These are phyloP conservation scores for Maudiozyma saulgeensis DNA, from an alignment of 805 yeast species.

Conservation along the genomic window DNA sequence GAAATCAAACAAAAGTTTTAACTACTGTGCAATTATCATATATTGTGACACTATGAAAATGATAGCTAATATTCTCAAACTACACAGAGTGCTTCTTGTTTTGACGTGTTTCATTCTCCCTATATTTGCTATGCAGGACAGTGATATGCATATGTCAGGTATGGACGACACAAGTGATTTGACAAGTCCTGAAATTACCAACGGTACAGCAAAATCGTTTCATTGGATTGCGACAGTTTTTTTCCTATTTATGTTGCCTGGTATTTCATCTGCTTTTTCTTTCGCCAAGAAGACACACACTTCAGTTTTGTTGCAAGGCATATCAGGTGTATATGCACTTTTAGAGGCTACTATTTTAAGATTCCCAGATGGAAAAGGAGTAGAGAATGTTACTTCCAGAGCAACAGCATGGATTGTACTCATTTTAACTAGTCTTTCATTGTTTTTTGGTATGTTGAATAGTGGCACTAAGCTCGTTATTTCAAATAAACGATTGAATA, in stretches of 20 bases:
- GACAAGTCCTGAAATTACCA: slow-evolving; percentile 32
- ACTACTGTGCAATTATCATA: too few relatives aligned
- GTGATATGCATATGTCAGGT: not conserved
- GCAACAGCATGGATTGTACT: slow-evolving; percentile 58
- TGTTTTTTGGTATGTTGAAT: slow-evolving; percentile 46
- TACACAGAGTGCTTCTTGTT: not conserved
- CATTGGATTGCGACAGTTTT: slow-evolving; percentile 54
- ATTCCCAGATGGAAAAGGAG: slow-evolving; percentile 56
- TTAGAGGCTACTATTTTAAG: slow-evolving; percentile 48
- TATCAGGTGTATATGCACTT: slow-evolving; percentile 41
- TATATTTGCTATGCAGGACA: not conserved
- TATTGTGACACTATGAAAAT: too few relatives aligned
- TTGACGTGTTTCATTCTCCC: not conserved
- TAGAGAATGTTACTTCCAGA: slow-evolving; percentile 57
- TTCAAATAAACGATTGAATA: slow-evolving; percentile 27
- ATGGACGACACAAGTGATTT: slow-evolving; percentile 24
- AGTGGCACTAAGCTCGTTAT: slow-evolving; percentile 40
- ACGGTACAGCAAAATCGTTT: slow-evolving; percentile 45
- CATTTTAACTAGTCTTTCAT: slow-evolving; percentile 34
- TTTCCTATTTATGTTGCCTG: slow-evolving; percentile 44
- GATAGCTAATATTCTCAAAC: too few relatives aligned
- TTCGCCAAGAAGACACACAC: slow-evolving; percentile 42
- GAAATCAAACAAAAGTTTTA: too few relatives aligned
- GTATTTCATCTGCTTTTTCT: slow-evolving; percentile 44
- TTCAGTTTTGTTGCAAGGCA: slow-evolving; percentile 38